Evolutionary conservation across 2,329 filamentous ascomycete species (phyloP), one percentile per base, ranked within the genome.

Genomic region (Trichoderma sp.): DNA sequence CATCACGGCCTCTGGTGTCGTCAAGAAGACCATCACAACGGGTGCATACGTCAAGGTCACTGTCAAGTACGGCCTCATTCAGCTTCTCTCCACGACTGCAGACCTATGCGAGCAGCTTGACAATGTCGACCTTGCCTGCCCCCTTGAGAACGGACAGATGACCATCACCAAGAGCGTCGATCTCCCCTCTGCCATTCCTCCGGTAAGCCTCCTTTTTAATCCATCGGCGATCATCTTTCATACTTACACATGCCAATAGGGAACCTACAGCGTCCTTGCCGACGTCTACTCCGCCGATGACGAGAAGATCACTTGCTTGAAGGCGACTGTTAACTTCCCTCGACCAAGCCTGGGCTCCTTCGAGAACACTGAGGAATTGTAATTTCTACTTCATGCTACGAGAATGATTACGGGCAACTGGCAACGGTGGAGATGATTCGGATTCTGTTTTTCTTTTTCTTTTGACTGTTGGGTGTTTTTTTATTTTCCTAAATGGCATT

Each of bases 31-130:
- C 66, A 90, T 99, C 75, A 88, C 90, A 70, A 81, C 94, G 72
- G 95, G 94, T 72, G 93, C 95, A 73, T 93, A 93, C 77, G 92
- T 98, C 74, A 86, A 91, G 62, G 82, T 99, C 53, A 88, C 91
- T 76, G 95, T 99, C 83, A 98, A 97, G 84, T 98, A 97, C 82
- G 95, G 95, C 73, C 86, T 97, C 75, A 98, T 99, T 82, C 93
- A 90, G 70, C 88, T 99, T 75, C 90, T 99, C 82, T 93, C 89
- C 81, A 92, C 92, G 75, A 88, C 87, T 76, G 90, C 91, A 78
- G 92, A 97, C 79, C 88, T 98, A 47, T 99, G 96, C 85, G 93
- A 98, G 73, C 92, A 97, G 81, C 89, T 97, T 75, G 86, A 88
- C 80, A 94, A 98, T 76, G 93, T 98, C 58, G 94, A 98, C 77